Evolutionary conservation across 1,284 basidiomycete genomes (phyloP).

Genomic region (Heterobasidion irregulare): DNA sequence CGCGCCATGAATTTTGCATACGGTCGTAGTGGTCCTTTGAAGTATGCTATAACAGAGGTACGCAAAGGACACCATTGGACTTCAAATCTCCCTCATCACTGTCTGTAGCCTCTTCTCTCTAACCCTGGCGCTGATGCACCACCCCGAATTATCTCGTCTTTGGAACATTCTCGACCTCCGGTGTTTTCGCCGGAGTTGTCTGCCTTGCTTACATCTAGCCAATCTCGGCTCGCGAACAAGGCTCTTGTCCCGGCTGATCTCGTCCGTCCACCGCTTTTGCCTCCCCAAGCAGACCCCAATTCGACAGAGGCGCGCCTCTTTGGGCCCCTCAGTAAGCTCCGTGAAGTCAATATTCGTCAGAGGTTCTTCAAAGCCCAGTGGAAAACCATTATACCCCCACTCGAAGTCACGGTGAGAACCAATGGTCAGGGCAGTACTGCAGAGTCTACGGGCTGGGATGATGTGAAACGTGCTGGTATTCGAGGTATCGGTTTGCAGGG

Average conservation of each 20-base stretch:
- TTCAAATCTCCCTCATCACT: slow-evolving; percentile 8
- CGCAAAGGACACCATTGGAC: slow-evolving; percentile 1
- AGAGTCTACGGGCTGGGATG: slow-evolving; percentile 6
- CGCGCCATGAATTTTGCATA: slow-evolving; percentile 71
- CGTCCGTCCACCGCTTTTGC: slow-evolving; percentile 43
- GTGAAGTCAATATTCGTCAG: slow-evolving; percentile 67
- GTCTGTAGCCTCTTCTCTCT: slow-evolving; percentile 41
- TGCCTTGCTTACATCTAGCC: slow-evolving; percentile 47
- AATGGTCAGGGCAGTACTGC: neutral
- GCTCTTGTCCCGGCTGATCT: slow-evolving; percentile 32
- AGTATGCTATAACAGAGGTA: slow-evolving; percentile 58
- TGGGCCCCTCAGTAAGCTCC: slow-evolving; percentile 61
- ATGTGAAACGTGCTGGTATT: slow-evolving; percentile 11
- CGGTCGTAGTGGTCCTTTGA: slow-evolving; percentile 64
- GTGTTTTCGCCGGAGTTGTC: slow-evolving; percentile 51
- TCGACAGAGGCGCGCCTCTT: slow-evolving; percentile 53
- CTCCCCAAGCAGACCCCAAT: slow-evolving; percentile 42
- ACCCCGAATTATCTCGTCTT: slow-evolving; percentile 39
- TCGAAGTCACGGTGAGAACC: slow-evolving; percentile 32
- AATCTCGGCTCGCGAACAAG: slow-evolving; percentile 38
- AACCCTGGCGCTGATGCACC: slow-evolving; percentile 32
- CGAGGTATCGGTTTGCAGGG: slow-evolving; percentile 37
- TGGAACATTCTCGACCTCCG: slow-evolving; percentile 52
- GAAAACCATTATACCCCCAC: slow-evolving; percentile 49
- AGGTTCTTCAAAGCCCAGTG: slow-evolving; percentile 50